Evolutionary conservation across 2,329 filamentous ascomycete species (phyloP).

Genomic region (Cladosporium sp.): DNA sequence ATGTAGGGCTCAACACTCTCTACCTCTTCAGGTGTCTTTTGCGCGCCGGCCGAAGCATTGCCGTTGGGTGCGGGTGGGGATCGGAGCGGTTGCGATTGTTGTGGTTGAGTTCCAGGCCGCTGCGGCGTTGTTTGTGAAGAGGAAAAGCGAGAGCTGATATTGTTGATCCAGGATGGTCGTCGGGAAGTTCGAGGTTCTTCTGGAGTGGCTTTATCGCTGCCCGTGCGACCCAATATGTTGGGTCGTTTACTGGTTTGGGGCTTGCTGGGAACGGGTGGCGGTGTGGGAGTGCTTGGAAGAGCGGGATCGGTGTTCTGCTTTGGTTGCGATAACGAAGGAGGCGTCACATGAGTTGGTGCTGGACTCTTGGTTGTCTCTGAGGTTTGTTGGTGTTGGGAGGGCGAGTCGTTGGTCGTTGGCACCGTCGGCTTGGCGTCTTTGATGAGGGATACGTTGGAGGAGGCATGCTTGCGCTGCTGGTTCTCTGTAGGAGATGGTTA

Average conservation of each 20-base stretch:
- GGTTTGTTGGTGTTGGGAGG: conserved; percentile 8
- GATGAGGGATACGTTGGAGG: conserved; percentile 1
- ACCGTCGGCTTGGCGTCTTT: conserved; percentile 19
- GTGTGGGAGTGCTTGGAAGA: conserved; percentile 12
- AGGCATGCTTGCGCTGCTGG: conserved; percentile 19
- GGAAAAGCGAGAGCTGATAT: conserved; percentile 88
- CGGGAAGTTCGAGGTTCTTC: conserved; percentile 31
- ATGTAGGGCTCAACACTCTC: conserved; percentile 60
- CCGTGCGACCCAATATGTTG: conserved; percentile 42
- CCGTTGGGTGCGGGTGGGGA: conserved; percentile 47
- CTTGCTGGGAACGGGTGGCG: conserved; percentile 30
- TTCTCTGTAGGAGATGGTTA: conserved; percentile 25
- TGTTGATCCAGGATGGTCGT: conserved; percentile 87
- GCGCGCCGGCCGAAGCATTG: conserved; percentile 41
- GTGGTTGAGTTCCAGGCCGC: conserved; percentile 21
- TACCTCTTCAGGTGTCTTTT: conserved; percentile 28
- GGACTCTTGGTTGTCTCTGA: conserved; percentile 1
- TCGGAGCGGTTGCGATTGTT: conserved; percentile 18
- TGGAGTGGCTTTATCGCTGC: conserved; percentile 38
- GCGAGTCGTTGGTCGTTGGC: conserved; percentile 18
- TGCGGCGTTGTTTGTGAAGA: conserved; percentile 29
- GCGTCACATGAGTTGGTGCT: conserved; percentile 14
- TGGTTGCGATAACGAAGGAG: conserved; percentile 14
- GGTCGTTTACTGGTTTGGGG: conserved; percentile 38
- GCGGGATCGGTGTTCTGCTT: conserved; percentile 16